Evolutionary conservation across 1,139 yeast species (phyloP).

Genomic region (Kazachstania sp.): DNA sequence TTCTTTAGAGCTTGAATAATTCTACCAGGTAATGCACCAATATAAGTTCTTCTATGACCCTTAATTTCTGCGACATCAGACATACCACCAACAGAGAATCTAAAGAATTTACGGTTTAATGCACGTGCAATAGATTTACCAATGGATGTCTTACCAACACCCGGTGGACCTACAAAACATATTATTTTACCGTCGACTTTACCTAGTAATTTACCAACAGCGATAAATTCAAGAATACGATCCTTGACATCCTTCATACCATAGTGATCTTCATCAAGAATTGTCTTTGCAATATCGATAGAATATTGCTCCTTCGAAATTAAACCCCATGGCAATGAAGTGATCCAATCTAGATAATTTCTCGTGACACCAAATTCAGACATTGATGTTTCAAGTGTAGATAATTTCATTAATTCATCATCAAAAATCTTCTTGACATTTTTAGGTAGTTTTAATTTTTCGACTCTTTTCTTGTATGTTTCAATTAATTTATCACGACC

Average conservation of each 20-base stretch:
- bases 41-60: slow-evolving; percentile 95
- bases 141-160: slow-evolving; percentile 95
- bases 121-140: slow-evolving; percentile 92
- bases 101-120: slow-evolving; percentile 72
- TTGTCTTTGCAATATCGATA: slow-evolving; percentile 58
- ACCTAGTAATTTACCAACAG: slow-evolving; percentile 74
- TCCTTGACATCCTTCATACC: slow-evolving; percentile 77
- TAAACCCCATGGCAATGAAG: slow-evolving; percentile 92
- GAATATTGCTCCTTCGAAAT: slow-evolving; percentile 74
- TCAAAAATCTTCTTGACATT: slow-evolving; percentile 78
- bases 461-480: slow-evolving; percentile 67
- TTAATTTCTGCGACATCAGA: slow-evolving; percentile 94
- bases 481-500: slow-evolving; percentile 78
- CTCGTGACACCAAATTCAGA: slow-evolving; percentile 86
- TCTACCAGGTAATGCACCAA: slow-evolving; percentile 94
- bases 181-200: slow-evolving; percentile 89
- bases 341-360: slow-evolving; percentile 86
- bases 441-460: slow-evolving; percentile 65
- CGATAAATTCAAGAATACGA: slow-evolving; percentile 70
- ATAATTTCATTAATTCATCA: slow-evolving; percentile 73
- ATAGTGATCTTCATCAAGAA: slow-evolving; percentile 72
- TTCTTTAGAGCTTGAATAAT: slow-evolving; percentile 82
- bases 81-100: slow-evolving; percentile 95
- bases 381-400: slow-evolving; percentile 60
- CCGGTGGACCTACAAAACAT: slow-evolving; percentile 97